Percentiles rank a stretch among this genome's conserved stretches.
Evolutionary conservation across 768 basidiomycete species (phyloP).

Genomic region (Hypholoma fasciculare): DNA sequence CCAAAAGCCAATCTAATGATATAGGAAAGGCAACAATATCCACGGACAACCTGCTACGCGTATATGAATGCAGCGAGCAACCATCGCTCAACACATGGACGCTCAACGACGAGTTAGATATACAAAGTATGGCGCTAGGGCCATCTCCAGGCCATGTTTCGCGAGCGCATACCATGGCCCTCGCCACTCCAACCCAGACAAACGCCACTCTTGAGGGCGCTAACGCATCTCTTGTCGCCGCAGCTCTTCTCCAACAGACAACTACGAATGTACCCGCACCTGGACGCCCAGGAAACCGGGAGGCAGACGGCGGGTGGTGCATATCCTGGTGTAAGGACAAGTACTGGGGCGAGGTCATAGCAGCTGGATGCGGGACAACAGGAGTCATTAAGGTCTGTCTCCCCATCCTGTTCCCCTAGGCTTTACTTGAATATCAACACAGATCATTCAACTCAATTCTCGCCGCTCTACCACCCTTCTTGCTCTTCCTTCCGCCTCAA

Average conservation of each 20-base stretch:
- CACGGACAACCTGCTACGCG: constrained; percentile 81
- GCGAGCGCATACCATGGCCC: constrained; percentile 54
- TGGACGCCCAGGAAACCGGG: constrained; percentile 54
- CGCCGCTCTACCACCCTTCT: constrained; percentile 68
- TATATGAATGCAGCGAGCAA: constrained; percentile 90
- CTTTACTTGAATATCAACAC: constrained; percentile 1
- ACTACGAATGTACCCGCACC: constrained; percentile 9
- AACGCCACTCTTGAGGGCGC: constrained; percentile 53
- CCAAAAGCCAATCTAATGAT: not conserved
- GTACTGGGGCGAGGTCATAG: constrained; percentile 93
- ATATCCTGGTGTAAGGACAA: constrained; percentile 95
- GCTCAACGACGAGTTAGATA: constrained; percentile 75
- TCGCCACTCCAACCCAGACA: constrained; percentile 75
- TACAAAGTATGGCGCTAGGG: constrained; percentile 51
- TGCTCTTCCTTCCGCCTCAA: constrained; percentile 34
- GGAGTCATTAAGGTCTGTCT: constrained; percentile 72
- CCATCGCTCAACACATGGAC: constrained; percentile 75
- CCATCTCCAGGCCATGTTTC: constrained; percentile 41
- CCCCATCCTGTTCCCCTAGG: not conserved
- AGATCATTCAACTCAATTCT: constrained; percentile 79
- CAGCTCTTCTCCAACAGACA: constrained; percentile 42
- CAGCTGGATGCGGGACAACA: constrained; percentile 69
- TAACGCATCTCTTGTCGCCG: constrained; percentile 60
- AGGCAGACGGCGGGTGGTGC: constrained; percentile 92
- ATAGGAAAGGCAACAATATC: constrained; percentile 78